Percentiles rank a stretch among this genome's conserved stretches.
Conservation (phyloP, 345 rosid genomes). For the Sonneratia caseolaris region DNA sequence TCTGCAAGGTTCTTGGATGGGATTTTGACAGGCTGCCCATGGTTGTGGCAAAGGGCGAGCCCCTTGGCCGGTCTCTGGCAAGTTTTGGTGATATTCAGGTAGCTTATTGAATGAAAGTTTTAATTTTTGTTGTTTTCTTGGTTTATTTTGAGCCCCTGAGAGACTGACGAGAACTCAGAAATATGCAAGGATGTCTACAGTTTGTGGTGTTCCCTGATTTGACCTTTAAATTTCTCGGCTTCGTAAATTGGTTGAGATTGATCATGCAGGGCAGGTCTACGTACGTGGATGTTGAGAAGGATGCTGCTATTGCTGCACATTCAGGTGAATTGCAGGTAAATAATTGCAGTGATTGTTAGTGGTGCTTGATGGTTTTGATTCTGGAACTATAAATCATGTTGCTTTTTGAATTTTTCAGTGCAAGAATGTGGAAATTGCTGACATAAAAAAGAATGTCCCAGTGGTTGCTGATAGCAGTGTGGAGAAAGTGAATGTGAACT, state of each 20-base stretch:
- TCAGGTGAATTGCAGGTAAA: not conserved
- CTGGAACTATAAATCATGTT: not conserved
- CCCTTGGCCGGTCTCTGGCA: conserved; percentile 16
- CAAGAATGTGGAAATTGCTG: not conserved
- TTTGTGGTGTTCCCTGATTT: not conserved
- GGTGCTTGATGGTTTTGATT: not conserved
- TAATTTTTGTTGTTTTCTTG: not conserved
- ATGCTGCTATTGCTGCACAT: not conserved
- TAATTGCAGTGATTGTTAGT: not conserved
- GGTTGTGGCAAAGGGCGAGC: conserved; percentile 27
- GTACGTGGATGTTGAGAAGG: not conserved
- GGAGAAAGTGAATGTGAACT: conserved; percentile 1
- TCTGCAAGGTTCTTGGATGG: conserved; percentile 77
- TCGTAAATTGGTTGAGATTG: not conserved
- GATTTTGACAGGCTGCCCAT: conserved; percentile 36
- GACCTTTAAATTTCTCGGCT: not conserved
- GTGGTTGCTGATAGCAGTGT: not conserved
- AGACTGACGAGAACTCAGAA: conserved; percentile 6
- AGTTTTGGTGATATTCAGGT: conserved; percentile 17
- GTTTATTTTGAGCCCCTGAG: not conserved
- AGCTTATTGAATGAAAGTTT: not conserved
- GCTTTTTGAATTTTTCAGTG: not conserved
- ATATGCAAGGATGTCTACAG: not conserved
- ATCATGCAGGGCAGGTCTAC: not conserved
- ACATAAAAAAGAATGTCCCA: not conserved